Conservation (phyloP, 129 eudicot genomes). For the Escallonia herrerae region DNA sequence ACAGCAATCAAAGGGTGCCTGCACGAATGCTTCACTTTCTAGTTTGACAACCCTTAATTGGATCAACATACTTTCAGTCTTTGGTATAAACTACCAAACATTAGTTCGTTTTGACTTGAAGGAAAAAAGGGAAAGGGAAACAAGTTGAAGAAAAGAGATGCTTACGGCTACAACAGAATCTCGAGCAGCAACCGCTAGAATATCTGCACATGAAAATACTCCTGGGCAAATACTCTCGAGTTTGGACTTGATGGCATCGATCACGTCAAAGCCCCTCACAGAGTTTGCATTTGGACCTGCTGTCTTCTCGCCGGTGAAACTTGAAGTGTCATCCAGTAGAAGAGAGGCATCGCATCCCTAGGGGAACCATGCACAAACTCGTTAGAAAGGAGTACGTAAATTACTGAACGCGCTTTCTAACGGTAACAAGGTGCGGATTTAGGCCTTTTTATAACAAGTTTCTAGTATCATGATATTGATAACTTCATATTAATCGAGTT, state of each 20-base stretch:
- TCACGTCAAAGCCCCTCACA: conserved; percentile 31
- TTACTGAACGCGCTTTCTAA: no score
- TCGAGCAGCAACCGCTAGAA: conserved; percentile 34
- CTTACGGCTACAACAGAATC: conserved; percentile 34
- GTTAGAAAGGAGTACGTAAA: background rate
- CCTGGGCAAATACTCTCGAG: conserved; percentile 24
- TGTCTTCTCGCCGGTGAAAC: conserved; percentile 32
- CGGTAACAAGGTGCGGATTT: no score
- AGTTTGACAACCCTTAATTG: no score
- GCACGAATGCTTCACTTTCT: no score
- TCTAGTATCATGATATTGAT: no score
- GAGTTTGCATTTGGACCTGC: conserved; percentile 32
- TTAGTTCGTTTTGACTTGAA: no score
- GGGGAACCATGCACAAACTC: background rate
- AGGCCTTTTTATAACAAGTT: no score
- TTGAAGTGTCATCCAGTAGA: conserved; percentile 32
- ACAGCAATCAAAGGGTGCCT: no score
- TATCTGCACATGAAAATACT: conserved; percentile 41
- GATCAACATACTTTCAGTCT: no score
- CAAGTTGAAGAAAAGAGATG: background rate
- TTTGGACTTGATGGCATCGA: conserved; percentile 32
- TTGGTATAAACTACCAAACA: no score
- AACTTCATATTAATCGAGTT: no score
- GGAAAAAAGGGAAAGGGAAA: background rate
- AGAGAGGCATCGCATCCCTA: conserved; percentile 50